A percentile compares a stretch with the other conserved stretches of the same genome.
These are phyloP conservation scores for Byssoonygena ceratinophila DNA, from an alignment of 2,329 filamentous ascomycete species.

Conservation along the genomic window DNA sequence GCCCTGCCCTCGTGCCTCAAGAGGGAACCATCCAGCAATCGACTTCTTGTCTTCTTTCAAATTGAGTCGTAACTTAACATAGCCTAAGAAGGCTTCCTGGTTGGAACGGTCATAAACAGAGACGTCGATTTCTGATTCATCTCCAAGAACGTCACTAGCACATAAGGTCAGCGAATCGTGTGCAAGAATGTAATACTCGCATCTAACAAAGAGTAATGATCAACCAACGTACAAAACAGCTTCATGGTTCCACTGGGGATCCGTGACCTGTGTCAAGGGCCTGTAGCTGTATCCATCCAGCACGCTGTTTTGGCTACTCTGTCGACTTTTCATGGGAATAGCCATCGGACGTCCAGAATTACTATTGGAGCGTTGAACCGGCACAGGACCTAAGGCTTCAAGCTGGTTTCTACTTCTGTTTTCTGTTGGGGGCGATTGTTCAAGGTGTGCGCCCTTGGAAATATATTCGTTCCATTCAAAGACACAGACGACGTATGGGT, in stretches of 20 bases:
- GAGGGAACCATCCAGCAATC: conserved; percentile 72
- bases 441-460: conserved; percentile 66
- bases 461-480: conserved; percentile 97
- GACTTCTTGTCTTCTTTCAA: conserved; percentile 58
- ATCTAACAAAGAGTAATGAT: neutral
- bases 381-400: conserved; percentile 36
- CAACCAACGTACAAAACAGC: conserved; percentile 64
- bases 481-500: conserved; percentile 91
- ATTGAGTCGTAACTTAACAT: conserved; percentile 69
- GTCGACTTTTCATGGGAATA: conserved; percentile 92
- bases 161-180: conserved; percentile 24
- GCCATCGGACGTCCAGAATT: conserved; percentile 79
- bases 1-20: conserved; percentile 70
- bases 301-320: conserved; percentile 88
- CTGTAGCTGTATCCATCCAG: conserved; percentile 52
- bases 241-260: conserved; percentile 91
- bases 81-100: conserved; percentile 83
- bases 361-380: conserved; percentile 61
- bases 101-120: conserved; percentile 83
- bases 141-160: conserved; percentile 77
- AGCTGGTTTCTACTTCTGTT: conserved; percentile 39
- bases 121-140: conserved; percentile 80
- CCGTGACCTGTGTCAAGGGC: conserved; percentile 57
- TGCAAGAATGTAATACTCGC: neutral
- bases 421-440: conserved; percentile 52